phyloP scores from a whole-genome alignment of 306 rosid species.

The Cyclanthera cordifolia region DNA sequence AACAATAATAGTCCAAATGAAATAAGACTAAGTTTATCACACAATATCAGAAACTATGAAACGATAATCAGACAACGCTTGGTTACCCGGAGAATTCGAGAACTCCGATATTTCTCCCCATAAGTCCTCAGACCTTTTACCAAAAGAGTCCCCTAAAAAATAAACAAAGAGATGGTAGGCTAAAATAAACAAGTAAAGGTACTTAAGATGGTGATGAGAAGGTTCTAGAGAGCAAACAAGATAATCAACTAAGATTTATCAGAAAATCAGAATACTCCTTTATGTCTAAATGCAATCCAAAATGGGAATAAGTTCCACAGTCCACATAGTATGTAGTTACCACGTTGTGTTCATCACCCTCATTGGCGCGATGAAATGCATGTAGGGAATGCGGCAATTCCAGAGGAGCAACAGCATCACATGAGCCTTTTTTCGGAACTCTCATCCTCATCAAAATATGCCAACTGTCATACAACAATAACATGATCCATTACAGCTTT shows the following conservation, averaged over 20 bases:
- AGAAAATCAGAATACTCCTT: neutral
- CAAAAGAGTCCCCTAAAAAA: too few relatives aligned
- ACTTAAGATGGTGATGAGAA: neutral
- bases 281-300: neutral
- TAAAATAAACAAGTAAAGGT: neutral
- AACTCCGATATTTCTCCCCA: too few relatives aligned
- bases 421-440: slow-evolving; percentile 62
- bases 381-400: slow-evolving; percentile 91
- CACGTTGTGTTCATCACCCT: slow-evolving; percentile 48
- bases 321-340: slow-evolving; percentile 23
- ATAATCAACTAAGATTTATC: neutral
- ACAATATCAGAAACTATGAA: too few relatives aligned
- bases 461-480: slow-evolving; percentile 49
- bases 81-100: too few relatives aligned
- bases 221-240: neutral
- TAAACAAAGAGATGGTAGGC: neutral
- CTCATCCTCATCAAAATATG: slow-evolving; percentile 89
- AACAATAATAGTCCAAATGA: too few relatives aligned
- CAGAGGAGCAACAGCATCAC: slow-evolving; percentile 84
- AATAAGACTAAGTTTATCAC: too few relatives aligned
- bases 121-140: too few relatives aligned
- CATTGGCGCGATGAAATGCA: slow-evolving; percentile 71
- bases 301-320: neutral
- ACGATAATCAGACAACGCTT: too few relatives aligned
- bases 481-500: slow-evolving; percentile 15